Percentiles rank a stretch among this genome's conserved stretches.
phyloP scores from a whole-genome alignment of 768 basidiomycete species.

The Austroboletus festivus region DNA sequence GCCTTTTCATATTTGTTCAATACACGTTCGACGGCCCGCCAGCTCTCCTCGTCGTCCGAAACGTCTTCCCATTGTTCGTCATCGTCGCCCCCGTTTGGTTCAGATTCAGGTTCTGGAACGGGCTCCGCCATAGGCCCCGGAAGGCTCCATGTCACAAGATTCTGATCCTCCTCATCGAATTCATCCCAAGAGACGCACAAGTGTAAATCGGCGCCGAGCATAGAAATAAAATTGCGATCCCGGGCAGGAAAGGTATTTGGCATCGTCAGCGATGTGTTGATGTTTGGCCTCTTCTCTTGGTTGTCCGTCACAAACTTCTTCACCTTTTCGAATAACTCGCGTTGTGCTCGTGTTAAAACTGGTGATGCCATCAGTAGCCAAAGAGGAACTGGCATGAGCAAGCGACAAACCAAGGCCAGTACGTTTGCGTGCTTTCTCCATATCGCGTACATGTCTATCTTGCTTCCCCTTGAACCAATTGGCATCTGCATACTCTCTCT shows the following conservation, averaged over 20 bases:
- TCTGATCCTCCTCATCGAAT: constrained; percentile 79
- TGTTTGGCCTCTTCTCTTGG: constrained; percentile 32
- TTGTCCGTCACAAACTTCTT: constrained; percentile 64
- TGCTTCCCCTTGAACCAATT: constrained; percentile 97
- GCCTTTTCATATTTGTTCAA: constrained; percentile 87
- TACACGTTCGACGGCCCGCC: constrained; percentile 74
- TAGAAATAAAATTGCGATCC: constrained; percentile 76
- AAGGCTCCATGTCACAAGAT: constrained; percentile 66
- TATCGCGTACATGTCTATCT: constrained; percentile 61
- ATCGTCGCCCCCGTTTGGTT: constrained; percentile 43
- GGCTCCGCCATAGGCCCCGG: constrained; percentile 44
- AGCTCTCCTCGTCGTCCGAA: constrained; percentile 61
- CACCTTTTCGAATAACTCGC: constrained; percentile 75
- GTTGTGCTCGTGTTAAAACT: constrained; percentile 75
- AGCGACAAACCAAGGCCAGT: constrained; percentile 57
- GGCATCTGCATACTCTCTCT: constrained; percentile 84
- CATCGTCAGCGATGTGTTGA: constrained; percentile 53
- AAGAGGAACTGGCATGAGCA: neutral
- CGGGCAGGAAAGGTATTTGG: constrained; percentile 76
- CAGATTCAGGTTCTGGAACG: constrained; percentile 32
- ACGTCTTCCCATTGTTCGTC: constrained; percentile 49
- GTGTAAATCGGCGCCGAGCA: constrained; percentile 73
- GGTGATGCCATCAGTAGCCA: constrained; percentile 1
- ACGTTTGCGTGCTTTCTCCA: constrained; percentile 58
- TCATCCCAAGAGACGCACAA: constrained; percentile 90